A percentile compares a stretch with the other conserved stretches of the same genome.
phyloP scores from a whole-genome alignment of 139 green algal species.

The Gonium pectorale region DNA sequence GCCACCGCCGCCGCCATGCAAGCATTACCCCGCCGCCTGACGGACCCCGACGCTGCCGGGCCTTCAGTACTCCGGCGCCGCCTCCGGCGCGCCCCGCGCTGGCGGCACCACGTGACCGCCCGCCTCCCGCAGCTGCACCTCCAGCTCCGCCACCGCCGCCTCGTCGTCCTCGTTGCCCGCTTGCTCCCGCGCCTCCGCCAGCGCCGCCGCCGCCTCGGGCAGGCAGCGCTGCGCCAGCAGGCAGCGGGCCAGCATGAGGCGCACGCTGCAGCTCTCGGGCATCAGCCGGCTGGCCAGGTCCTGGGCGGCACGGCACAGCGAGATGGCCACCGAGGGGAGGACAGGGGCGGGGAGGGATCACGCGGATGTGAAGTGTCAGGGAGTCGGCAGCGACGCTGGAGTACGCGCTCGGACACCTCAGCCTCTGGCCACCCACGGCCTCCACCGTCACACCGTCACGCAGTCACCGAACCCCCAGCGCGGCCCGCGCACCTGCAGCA shows the following conservation, averaged over 20 bases:
- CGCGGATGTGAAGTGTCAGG: too few relatives aligned
- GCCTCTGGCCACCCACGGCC: too few relatives aligned
- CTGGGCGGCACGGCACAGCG: not conserved
- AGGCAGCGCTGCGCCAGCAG: slow-evolving; percentile 22
- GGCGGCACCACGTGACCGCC: too few relatives aligned
- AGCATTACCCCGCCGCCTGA: too few relatives aligned
- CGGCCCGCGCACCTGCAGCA: slow-evolving; percentile 18
- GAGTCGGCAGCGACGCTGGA: too few relatives aligned
- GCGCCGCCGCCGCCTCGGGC: slow-evolving; percentile 11
- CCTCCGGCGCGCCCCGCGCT: not conserved
- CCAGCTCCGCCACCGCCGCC: slow-evolving; percentile 28
- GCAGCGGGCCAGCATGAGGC: slow-evolving; percentile 25
- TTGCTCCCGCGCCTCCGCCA: slow-evolving; percentile 32
- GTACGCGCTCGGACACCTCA: too few relatives aligned
- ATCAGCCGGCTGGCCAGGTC: slow-evolving; percentile 4
- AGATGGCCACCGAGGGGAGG: too few relatives aligned
- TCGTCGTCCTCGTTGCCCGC: slow-evolving; percentile 4
- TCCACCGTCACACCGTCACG: too few relatives aligned
- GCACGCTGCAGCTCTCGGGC: slow-evolving; percentile 11
- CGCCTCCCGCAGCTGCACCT: slow-evolving; percentile 8
- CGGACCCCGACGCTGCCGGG: too few relatives aligned
- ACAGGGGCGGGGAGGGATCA: too few relatives aligned
- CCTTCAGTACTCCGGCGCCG: too few relatives aligned
- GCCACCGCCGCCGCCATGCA: too few relatives aligned
- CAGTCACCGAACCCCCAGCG: not conserved